Evolutionary conservation across 805 yeast genomes (phyloP), one percentile per base, ranked within the genome.

Genomic region (Ascoidea rubescens): DNA sequence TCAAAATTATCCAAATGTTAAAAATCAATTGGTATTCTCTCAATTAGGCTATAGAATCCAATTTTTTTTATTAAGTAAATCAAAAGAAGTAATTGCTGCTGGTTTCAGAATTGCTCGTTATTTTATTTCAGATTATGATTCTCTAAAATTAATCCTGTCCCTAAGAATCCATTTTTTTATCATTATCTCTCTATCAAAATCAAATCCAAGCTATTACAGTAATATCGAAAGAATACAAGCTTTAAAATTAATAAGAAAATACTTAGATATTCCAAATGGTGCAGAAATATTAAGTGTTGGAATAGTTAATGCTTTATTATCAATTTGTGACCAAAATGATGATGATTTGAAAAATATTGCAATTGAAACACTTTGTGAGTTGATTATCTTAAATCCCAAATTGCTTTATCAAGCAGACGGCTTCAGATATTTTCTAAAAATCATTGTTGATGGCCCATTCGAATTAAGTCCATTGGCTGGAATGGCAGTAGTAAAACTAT

Each of bases 141-240:
- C 89, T 2, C 61, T 87, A 5, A 64, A 68, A n/a, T 64, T 72
- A 2, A 67, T 89, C 56, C 67, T 78, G 6, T 70, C 72, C 12
- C 66, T 79, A 42, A 76, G 80, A 53, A 61, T 87, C 4, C 87
- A 87, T 53, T 71, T 78, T 1, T 78, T 82, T 55, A 63, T 88
- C 5, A 77, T 86, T 1, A 71, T 79, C 14, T 74, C 95, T 0
- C 66, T 91, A 42, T 73, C 85, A 1, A 79, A 79, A 50, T 82
- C 80, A 28, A 67, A 73, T 44, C 6, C 6, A 7, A 7, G 10
- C 42, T 33, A 6, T 7, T 33, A 7, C 10, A 65, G 61, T 53
- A 74, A 78, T 30, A 64, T 79, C 2, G 96, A 90, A 59, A 75
- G 89, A 54, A 82, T 80, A 48, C 88, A 89, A 60, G 93, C 95